These are phyloP conservation scores for Capsicum baccatum DNA, from an alignment of 257 asterid species.

Conservation along the genomic window DNA sequence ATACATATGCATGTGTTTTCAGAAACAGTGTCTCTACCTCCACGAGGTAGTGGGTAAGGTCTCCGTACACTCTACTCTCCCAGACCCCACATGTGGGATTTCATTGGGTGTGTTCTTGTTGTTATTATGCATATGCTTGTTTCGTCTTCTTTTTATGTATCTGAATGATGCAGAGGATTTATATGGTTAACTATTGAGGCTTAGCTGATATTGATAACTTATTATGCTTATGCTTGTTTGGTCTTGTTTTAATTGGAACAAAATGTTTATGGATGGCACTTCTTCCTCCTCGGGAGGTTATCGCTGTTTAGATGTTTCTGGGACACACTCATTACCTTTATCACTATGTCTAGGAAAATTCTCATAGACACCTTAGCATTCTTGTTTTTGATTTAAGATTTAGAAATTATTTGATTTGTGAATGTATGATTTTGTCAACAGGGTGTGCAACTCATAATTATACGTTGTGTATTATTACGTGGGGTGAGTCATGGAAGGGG, in stretches of 20 bases:
- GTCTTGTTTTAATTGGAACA: not conserved
- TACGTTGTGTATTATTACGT: not conserved
- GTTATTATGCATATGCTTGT: too few species aligned
- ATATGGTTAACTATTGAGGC: too few species aligned
- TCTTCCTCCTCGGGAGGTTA: not conserved
- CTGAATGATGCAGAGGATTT: too few species aligned
- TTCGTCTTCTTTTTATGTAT: too few species aligned
- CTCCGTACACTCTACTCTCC: too few species aligned
- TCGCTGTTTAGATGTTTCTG: not conserved
- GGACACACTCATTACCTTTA: not conserved
- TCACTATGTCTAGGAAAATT: not conserved
- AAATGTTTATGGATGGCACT: not conserved
- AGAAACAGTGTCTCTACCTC: too few species aligned
- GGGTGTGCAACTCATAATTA: not conserved
- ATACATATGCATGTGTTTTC: too few species aligned
- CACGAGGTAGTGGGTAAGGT: too few species aligned
- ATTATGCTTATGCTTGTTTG: not conserved
- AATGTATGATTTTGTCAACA: not conserved
- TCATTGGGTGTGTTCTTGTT: too few species aligned
- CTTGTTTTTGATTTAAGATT: not conserved
- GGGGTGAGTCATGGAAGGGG: not conserved
- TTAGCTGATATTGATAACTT: not conserved
- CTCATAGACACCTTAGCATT: not conserved
- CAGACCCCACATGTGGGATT: too few species aligned
- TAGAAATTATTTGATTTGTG: not conserved